These are phyloP conservation scores for Chionographis japonica DNA, from an alignment of 106 monocot genomes.

Conservation along the genomic window DNA sequence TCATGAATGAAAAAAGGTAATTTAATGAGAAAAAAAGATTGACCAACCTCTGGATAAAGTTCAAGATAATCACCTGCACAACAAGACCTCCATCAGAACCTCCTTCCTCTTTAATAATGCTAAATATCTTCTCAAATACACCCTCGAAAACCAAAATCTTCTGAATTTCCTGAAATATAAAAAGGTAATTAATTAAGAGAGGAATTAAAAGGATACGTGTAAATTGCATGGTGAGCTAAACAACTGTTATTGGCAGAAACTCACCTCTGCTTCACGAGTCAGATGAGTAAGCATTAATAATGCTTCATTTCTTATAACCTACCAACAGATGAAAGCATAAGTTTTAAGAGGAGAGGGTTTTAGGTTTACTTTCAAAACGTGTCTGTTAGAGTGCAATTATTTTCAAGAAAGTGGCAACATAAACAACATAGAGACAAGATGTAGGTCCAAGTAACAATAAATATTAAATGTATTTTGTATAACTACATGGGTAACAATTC, in stretches of 20 bases:
- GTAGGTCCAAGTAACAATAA: too few relatives aligned
- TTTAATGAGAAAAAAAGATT: too few relatives aligned
- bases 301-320: slow-evolving; percentile 99
- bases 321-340: slow-evolving; percentile 5
- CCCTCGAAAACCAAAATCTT: slow-evolving; percentile 99
- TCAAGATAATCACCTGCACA: slow-evolving; percentile 69
- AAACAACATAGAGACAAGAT: too few relatives aligned
- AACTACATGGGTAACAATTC: too few relatives aligned
- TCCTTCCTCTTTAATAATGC: slow-evolving; percentile 98
- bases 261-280: slow-evolving; percentile 91
- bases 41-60: not conserved
- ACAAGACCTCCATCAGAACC: slow-evolving; percentile 99
- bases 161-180: slow-evolving; percentile 86
- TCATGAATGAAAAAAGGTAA: too few relatives aligned
- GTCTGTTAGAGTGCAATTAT: too few relatives aligned
- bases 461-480: too few relatives aligned
- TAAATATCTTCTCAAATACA: slow-evolving; percentile 96
- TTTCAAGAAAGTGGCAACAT: too few relatives aligned
- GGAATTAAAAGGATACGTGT: not conserved
- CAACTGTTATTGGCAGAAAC: not conserved
- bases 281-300: slow-evolving; percentile 86
- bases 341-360: not conserved
- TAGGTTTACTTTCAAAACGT: not conserved
- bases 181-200: slow-evolving; percentile 1
- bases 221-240: slow-evolving; percentile 1